Evolutionary conservation across 164 flowering plant species (phyloP), one percentile per base, ranked within the genome.

Genomic region (Platanus orientalis): DNA sequence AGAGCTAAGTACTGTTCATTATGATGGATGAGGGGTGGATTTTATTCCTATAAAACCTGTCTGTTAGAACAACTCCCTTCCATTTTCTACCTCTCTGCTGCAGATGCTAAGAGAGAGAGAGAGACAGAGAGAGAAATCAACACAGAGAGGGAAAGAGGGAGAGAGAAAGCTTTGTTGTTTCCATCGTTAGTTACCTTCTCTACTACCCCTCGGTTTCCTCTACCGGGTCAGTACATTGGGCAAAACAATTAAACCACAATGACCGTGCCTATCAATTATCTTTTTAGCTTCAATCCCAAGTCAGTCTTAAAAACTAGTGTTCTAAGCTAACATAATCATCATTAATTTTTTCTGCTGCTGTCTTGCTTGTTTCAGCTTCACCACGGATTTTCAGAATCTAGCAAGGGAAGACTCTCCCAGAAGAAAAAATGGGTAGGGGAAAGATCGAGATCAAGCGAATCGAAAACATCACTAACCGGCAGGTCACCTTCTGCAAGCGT

Each of bases 371-470:
- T 69, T 68, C 74, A 67, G 78, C 69, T 54, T 23, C 61, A 71
- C 21, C 62, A 78, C 65, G 84, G 84, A 72, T 72, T 79, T 79
- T 10, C 77, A 78, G 3, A 67, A 52, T 60, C 76, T 66, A 70
- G 61, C 58, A 28, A 30, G 61, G 54, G 76, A 71, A 21, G 32
- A 11, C 27, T 74, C 78, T 36, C 69, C 77, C 11, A 76, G 70
- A 75, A 80, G 76, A 65, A 81, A n/a, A 73, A 61, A 67, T 76
- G 66, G 86, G 87, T 3, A 78, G 90, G 61, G 94, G 94, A 60
- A 88, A 88, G 83, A 85, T 88, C 55, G 90, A 83, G 79, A 88
- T 88, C 78, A 85, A 88, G 75, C 69, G 94, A 79, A 88, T 88
- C 67, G 94, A 88, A 65, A 88, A 85, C 86, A 88, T 90, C 0